Percentiles rank a stretch among this genome's conserved stretches.
Evolutionary conservation across 164 flowering plant species (phyloP).

Genomic region (Vitis rupestris): DNA sequence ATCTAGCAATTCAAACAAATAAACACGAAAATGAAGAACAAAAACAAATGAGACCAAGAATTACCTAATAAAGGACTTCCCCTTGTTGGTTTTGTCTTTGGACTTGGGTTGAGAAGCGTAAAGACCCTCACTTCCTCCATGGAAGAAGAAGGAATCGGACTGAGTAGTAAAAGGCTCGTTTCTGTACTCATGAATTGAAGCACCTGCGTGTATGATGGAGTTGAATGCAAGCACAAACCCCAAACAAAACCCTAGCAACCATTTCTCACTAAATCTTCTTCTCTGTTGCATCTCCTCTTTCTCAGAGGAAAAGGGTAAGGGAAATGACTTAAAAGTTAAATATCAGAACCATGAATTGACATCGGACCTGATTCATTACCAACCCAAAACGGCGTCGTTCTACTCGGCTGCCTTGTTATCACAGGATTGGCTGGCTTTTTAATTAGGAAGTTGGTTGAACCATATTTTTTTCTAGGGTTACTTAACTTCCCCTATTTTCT

Average conservation of each 20-base stretch:
- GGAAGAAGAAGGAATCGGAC: constrained; percentile 72
- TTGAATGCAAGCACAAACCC: not conserved
- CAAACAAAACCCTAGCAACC: constrained; percentile 25
- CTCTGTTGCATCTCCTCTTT: not conserved
- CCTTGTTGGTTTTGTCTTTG: constrained; percentile 31
- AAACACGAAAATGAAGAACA: not conserved
- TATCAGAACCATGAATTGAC: no score
- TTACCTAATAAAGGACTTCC: constrained; percentile 76
- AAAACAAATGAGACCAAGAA: not conserved
- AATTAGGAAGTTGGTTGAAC: no score
- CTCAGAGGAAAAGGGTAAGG: no score
- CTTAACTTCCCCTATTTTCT: no score
- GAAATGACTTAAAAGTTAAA: no score
- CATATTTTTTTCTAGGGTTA: no score
- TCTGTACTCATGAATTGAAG: constrained; percentile 69
- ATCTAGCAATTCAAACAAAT: not conserved
- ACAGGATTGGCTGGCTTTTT: no score
- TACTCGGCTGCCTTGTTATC: no score
- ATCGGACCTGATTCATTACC: no score
- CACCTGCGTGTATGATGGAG: constrained; percentile 18
- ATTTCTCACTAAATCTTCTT: not conserved
- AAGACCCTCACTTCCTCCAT: constrained; percentile 88
- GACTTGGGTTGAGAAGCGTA: constrained; percentile 46
- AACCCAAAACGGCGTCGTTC: no score
- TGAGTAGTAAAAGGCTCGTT: constrained; percentile 48